Conservation (phyloP, 1,139 yeast genomes). For the Suzukiozyma palmioleophila region DNA sequence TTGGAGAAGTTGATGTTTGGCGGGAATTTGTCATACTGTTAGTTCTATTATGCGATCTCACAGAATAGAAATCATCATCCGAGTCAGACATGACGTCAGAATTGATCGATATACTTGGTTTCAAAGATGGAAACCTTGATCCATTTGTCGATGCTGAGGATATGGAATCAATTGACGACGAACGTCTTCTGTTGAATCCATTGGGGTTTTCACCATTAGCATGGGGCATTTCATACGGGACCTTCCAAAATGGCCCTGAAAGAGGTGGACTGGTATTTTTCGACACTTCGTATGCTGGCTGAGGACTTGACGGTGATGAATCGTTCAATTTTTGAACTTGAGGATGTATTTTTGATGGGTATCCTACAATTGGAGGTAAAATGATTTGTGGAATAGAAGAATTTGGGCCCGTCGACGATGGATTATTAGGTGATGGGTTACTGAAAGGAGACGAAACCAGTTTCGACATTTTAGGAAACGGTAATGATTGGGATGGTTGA, state of each 20-base stretch:
- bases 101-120: slow-evolving; percentile 21
- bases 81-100: slow-evolving; percentile 26
- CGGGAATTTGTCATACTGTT: slow-evolving; percentile 7
- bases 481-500: slow-evolving; percentile 13
- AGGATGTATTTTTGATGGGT: slow-evolving; percentile 9
- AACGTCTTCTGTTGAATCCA: slow-evolving; percentile 5
- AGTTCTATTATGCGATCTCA: slow-evolving; percentile 13
- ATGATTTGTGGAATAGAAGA: slow-evolving; percentile 11
- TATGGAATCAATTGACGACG: slow-evolving; percentile 14
- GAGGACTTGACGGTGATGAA: slow-evolving; percentile 5
- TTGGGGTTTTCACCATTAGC: slow-evolving; percentile 3
- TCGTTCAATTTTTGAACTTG: slow-evolving; percentile 10
- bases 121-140: slow-evolving; percentile 27
- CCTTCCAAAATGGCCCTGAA: slow-evolving; percentile 49
- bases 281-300: slow-evolving; percentile 20
- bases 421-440: neutral
- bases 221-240: slow-evolving; percentile 47
- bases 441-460: slow-evolving; percentile 1
- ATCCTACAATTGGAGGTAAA: slow-evolving; percentile 13
- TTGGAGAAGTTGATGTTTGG: slow-evolving; percentile 34
- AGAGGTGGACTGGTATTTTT: slow-evolving; percentile 30
- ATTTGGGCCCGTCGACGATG: slow-evolving; percentile 3
- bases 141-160: slow-evolving; percentile 28
- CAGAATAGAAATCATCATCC: slow-evolving; percentile 40
- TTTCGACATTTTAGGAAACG: slow-evolving; percentile 13